Base-by-base conservation (phyloP, 495 filamentous ascomycete species). In the Penicillium taxi region DNA sequence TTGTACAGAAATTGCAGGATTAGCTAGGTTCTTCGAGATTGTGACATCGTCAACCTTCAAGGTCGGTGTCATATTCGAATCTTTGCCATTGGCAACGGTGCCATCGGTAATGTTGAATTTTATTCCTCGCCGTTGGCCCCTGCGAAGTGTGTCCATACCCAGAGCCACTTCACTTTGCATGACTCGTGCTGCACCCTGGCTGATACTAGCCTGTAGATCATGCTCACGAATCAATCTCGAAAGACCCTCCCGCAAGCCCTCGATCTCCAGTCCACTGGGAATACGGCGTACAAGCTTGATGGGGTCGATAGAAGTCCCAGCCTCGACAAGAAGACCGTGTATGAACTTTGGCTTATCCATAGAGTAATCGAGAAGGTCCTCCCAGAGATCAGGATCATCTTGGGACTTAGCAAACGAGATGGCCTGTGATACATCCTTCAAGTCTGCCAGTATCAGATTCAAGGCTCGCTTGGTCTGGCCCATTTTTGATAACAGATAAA, bases 281-380 rank as follows among this genome's bases (percentile, higher is more conserved):
- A 98, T 96, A 0, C 88, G 78, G 8, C 84, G 73, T 5, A 98
- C 87, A 5, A 98, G 74, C 6, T 80, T 83, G 41, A 95, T 82
- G 0, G 90, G 90, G 47, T 95, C 78, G 34, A 96, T 89, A 3
- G 85, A 75, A 3, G 88, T 95, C 9, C 93, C 91, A 4, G 93
- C 89, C 59, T 96, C 86, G 44, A 95, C 86, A 2, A 98, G 75
- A 6, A 98, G 66, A 2, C 84, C 93, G 12, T 86, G 80, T 39
- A 98, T 95, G 64, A 98, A 98, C 9, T 74, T 74, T 0, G 91
- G 91, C 46, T 94, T 94, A 58, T 94, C 86, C 93, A 98, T 96
- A 15, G 78, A 82, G 64, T 96, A 96, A 41, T 88, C 76, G 14
- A 98, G 77, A 7, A 98, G 72, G 50, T 98, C 91, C 44, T 94